Base-by-base conservation (phyloP, 2,329 filamentous ascomycete genomes). In the Epichloe typhina region DNA sequence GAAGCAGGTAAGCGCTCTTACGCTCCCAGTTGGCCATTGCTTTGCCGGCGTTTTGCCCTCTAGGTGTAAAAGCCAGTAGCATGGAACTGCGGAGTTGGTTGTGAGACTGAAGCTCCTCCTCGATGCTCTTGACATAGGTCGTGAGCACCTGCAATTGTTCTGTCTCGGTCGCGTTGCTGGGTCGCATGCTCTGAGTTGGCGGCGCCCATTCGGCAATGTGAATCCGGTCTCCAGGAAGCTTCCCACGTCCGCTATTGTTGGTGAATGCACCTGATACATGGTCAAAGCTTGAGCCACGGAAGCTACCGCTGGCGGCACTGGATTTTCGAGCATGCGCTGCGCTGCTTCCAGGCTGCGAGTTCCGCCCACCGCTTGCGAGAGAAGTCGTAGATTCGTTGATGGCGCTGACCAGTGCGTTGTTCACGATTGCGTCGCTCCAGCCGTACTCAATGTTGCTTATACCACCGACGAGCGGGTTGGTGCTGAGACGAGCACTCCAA, bases 371-470 rank as follows among this genome's bases (percentile, higher is more conserved):
- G 11, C 64, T 65, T 47, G 62, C 51, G 31, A 58, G 66, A 55
- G 51, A 60, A 57, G 52, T 41, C 42, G 56, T 58, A 3, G 67
- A 66, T 47, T 80, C 76, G 53, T 76, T 75, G 57, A 79, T 74
- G 26, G 74, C 73, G 4, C 62, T 66, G 4, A 80, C 72, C 23
- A 79, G 68, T 8, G 74, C 69, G 50, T 73, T 79, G 58, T 80
- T 82, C 60, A 96, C 82, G 54, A 96, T 82, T 19, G 76, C 74
- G 40, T 95, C 88, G 58, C 88, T 87, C 93, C 93, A 98, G 49
- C 93, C 93, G 62, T 96, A 97, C 66, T 98, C 93, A 58, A 97
- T 86, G 65, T 96, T 98, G 68, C 88, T 95, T 58, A 98, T 86
- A 51, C 90, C 91, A 52, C 93, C 93, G 36, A 91, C 80, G 35